Evolutionary conservation across 1,139 yeast genomes (phyloP), one percentile per base, ranked within the genome.

Genomic region (Geotrichum siamense): DNA sequence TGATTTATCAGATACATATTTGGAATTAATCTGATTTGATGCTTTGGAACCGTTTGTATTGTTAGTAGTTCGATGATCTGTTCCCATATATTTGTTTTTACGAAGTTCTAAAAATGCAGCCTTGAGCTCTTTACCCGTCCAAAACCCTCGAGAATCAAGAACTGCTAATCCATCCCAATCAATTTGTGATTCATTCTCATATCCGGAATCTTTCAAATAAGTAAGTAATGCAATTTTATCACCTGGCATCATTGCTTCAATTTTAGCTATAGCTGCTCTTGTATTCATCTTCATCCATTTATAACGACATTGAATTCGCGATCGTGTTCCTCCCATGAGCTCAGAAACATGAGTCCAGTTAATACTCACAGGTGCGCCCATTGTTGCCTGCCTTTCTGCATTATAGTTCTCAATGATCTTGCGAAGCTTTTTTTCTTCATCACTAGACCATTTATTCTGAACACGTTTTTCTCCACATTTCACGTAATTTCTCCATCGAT

Each of bases 311-410:
- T 89, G 97, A 52, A 89, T 87, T 53, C 97, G 73, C 1, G 94
- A 83, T 49, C 97, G 73, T 1, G 77, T 69, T 2, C 96, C 96
- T 33, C 84, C 80, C 94, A 89, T 86, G 40, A 75, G 69, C 58
- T 89, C 96, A 56, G 93, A 80, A 1, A 89, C 93, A 10, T 79
- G 68, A 0, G 96, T 87, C 96, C 97, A 89, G 60, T 89, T 89
- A 40, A 87, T 77, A 1, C 72, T 64, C 5, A 13, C 21, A 8
- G 19, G 19, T 28, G n/a, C 34, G 49, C 61, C 22, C 12, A 8
- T 12, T 8, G 31, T 16, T 13, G 29, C 17, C 6, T 5, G 19
- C 12, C 16, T n/a, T 15, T 31, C 9, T 6, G 13, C 27, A 12
- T 44, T 32, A 53, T 72, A 60, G 34, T 62, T 62, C 2, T 69